Evolutionary conservation across 1,139 yeast species (phyloP), one percentile per base, ranked within the genome.

Genomic region (Pichia sp.): DNA sequence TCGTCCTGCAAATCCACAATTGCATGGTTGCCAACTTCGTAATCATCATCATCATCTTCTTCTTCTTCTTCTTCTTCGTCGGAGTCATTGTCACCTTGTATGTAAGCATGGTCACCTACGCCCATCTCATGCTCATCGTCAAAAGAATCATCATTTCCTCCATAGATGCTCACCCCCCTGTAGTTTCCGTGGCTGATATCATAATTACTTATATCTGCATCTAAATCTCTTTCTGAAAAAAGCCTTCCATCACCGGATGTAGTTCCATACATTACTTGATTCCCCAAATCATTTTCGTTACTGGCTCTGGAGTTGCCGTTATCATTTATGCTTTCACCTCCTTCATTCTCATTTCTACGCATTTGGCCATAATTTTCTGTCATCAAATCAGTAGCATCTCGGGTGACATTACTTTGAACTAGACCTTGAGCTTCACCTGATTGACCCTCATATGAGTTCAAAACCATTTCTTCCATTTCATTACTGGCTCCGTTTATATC

Each of bases 171-270:
- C 23, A 58, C 62, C 13, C 57, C 61, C 18, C 58, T 59, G 36
- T 63, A 66, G 39, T 53, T 50, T 34, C 37, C 37, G 18, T 34
- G 37, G 23, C 42, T 46, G 25, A 55, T 55, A 44, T 73, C 79
- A n/a, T 72, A 75, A 56, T 76, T 71, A 2, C 78, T 73, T 4
- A 79, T 66, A 5, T 70, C 72, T 4, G 76, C 82, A 62, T 80
- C 84, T 53, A 79, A 64, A 59, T 79, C 78, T 30, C 54, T 44
- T 43, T 52, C 59, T 8, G 16, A 19, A 2, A 65, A 60, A 8
- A 55, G 60, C 10, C 43, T 39, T 19, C 36, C 53, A 18, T 43
- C 47, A 2, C 28, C 40, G 3, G 46, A 43, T 12, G 40, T 39
- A 16, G 40, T 39, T 13, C 19, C 46, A n/a, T 50, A 47, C 18